Evolutionary conservation across 331 rosid genomes (phyloP).

Genomic region (Quercus tomentella): DNA sequence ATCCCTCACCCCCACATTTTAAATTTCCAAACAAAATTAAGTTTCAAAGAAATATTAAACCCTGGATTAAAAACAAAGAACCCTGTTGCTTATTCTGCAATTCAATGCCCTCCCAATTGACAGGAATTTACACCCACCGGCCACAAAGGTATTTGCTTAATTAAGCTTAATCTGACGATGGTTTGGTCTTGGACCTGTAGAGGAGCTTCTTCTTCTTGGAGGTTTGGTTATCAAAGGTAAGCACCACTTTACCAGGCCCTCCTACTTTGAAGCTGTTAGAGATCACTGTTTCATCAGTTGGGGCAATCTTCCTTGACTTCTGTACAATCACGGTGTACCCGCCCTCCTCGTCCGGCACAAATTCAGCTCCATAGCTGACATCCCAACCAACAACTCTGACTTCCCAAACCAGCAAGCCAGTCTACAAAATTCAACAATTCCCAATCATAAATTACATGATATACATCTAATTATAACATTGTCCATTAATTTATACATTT

Average conservation of each 20-base stretch:
- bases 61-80: slow-evolving; percentile 28
- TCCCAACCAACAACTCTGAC: slow-evolving; percentile 65
- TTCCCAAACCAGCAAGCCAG: slow-evolving; percentile 63
- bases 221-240: slow-evolving; percentile 70
- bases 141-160: background rate
- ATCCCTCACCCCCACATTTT: slow-evolving; percentile 8
- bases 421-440: slow-evolving; percentile 29
- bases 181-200: slow-evolving; percentile 72
- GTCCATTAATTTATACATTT: background rate
- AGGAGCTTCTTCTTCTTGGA: slow-evolving; percentile 90
- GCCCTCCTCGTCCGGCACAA: slow-evolving; percentile 54
- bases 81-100: slow-evolving; percentile 20
- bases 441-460: background rate
- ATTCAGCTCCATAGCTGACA: slow-evolving; percentile 66
- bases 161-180: slow-evolving; percentile 32
- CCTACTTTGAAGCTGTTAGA: slow-evolving; percentile 55
- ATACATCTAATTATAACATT: background rate
- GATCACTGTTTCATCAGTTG: slow-evolving; percentile 55
- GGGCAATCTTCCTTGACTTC: slow-evolving; percentile 51
- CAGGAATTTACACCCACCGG: background rate
- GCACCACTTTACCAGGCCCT: slow-evolving; percentile 69
- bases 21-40: slow-evolving; percentile 7
- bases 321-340: slow-evolving; percentile 65
- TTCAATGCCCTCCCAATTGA: background rate
- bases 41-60: slow-evolving; percentile 9